phyloP scores from a whole-genome alignment of 495 filamentous ascomycete species.

The Mytilinidion resinicola region DNA sequence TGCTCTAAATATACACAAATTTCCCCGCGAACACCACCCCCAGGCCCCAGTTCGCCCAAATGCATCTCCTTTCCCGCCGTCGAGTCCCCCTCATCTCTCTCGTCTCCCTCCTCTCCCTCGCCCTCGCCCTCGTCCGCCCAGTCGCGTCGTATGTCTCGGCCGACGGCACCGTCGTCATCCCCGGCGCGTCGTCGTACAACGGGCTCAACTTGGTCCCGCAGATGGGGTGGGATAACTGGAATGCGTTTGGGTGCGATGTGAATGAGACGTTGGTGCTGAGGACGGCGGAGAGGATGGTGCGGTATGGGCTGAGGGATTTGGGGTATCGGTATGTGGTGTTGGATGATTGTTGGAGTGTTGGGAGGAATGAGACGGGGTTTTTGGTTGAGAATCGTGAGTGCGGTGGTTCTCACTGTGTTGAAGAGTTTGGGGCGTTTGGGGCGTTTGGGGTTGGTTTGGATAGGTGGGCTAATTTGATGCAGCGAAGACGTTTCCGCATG shows the following conservation, averaged over 20 bases:
- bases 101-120: too few relatives aligned
- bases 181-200: slow-evolving; percentile 20
- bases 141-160: too few relatives aligned
- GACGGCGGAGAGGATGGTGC: slow-evolving; percentile 45
- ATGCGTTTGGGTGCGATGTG: slow-evolving; percentile 47
- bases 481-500: slow-evolving; percentile 47
- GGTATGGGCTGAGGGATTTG: slow-evolving; percentile 52
- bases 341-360: slow-evolving; percentile 60
- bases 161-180: slow-evolving; percentile 7
- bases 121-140: too few relatives aligned
- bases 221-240: slow-evolving; percentile 45
- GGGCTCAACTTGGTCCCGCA: slow-evolving; percentile 20
- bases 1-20: too few relatives aligned
- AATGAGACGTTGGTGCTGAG: slow-evolving; percentile 44
- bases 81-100: too few relatives aligned
- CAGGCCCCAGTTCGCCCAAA: too few relatives aligned
- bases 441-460: not conserved
- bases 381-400: slow-evolving; percentile 43
- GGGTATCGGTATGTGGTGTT: slow-evolving; percentile 64
- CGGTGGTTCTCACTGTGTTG: too few relatives aligned
- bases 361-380: slow-evolving; percentile 40
- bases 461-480: not conserved
- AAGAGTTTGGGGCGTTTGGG: too few relatives aligned
- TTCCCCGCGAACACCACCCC: too few relatives aligned
- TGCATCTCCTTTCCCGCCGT: too few relatives aligned